These are phyloP conservation scores for Coemansia sp. DNA, from an alignment of 192 early-diverging fungal species.

Conservation along the genomic window DNA sequence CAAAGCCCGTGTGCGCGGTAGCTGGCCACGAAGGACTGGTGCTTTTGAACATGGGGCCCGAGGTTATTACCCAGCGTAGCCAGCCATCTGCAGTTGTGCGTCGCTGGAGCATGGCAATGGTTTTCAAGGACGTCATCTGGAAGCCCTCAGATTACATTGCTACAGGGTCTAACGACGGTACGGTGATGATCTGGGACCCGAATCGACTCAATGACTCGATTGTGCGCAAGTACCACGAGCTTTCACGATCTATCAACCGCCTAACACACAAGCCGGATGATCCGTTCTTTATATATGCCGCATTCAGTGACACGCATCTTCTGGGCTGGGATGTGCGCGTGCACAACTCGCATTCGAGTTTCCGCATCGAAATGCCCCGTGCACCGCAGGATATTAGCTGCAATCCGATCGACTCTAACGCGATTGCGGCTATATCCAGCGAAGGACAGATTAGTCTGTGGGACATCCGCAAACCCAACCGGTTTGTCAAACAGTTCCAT, in stretches of 20 bases:
- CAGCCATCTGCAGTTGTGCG: constrained; percentile 13
- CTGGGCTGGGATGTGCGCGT: constrained; percentile 38
- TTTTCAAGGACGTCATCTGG: constrained; percentile 47
- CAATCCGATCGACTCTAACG: constrained; percentile 35
- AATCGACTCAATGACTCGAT: constrained; percentile 18
- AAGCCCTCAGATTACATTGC: constrained; percentile 38
- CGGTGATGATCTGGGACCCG: constrained; percentile 45
- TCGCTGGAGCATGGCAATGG: constrained; percentile 21
- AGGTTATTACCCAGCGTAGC: constrained; percentile 10
- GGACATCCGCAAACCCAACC: constrained; percentile 29
- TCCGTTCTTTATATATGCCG: constrained; percentile 35
- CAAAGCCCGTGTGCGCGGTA: constrained; percentile 19
- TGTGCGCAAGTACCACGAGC: constrained; percentile 25
- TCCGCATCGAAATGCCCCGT: constrained; percentile 15
- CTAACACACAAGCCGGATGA: constrained; percentile 42
- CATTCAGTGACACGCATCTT: constrained; percentile 29
- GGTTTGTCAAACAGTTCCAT: constrained; percentile 5
- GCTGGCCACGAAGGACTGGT: constrained; percentile 40
- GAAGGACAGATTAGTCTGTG: constrained; percentile 31
- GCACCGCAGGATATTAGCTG: constrained; percentile 39
- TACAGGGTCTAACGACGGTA: constrained; percentile 41
- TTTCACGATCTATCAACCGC: constrained; percentile 30
- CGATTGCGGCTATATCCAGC: constrained; percentile 30
- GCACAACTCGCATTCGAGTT: constrained; percentile 4
- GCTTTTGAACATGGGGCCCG: constrained; percentile 24